Conservation (phyloP, 1,284 basidiomycete genomes). For the Jaminaea rosea region DNA sequence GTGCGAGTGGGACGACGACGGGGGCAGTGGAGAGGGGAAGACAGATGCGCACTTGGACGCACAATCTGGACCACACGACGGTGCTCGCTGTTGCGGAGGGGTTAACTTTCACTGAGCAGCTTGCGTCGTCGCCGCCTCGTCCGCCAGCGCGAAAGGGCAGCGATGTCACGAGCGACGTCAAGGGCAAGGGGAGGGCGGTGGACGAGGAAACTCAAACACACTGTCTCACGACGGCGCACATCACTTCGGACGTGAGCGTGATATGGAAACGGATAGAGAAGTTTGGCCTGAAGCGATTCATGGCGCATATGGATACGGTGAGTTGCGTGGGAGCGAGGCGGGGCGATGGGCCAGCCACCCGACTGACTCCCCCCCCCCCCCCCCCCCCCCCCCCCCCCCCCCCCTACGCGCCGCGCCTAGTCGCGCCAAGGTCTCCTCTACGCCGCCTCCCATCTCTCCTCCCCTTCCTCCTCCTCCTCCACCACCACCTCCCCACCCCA, state of each 20-base stretch:
- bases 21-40: constrained; percentile 11
- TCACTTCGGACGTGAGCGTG: constrained; percentile 35
- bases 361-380: not conserved
- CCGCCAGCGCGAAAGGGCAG: too few relatives aligned
- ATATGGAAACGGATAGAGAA: constrained; percentile 40
- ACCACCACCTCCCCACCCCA: not conserved
- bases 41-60: constrained; percentile 41
- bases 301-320: constrained; percentile 38
- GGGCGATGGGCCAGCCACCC: not conserved
- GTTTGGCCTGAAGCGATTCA: constrained; percentile 42
- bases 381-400: not conserved
- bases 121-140: not conserved
- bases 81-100: constrained; percentile 42
- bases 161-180: too few relatives aligned
- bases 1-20: not conserved
- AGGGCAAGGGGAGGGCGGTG: constrained; percentile 6
- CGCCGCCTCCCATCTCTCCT: not conserved
- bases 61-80: constrained; percentile 42
- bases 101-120: constrained; percentile 17
- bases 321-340: constrained; percentile 1
- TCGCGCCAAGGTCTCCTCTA: not conserved
- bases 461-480: not conserved
- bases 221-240: constrained; percentile 24
- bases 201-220: not conserved
- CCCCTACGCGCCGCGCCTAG: not conserved